Conservation (phyloP, 108 stramenopile species). For the Conticribra weissflogii region DNA sequence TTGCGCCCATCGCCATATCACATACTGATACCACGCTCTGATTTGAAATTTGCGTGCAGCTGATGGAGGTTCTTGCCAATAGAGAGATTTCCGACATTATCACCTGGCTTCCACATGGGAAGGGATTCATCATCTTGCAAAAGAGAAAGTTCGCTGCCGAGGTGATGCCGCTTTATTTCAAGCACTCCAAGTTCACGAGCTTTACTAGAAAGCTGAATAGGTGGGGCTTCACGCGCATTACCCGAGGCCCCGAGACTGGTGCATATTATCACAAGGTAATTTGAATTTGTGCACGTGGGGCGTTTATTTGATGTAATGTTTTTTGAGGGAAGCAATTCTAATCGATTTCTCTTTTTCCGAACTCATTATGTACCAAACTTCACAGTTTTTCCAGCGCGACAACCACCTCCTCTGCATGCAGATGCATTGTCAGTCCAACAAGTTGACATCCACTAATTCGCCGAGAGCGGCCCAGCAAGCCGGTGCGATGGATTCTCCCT, state of each 20-base stretch:
- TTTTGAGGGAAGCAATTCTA: not conserved
- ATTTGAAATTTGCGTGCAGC: slow-evolving; percentile 21
- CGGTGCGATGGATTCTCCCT: not conserved
- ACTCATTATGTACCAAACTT: not conserved
- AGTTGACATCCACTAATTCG: slow-evolving; percentile 25
- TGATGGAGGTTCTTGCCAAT: slow-evolving; percentile 63
- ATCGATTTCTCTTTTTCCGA: not conserved
- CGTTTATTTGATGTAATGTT: not conserved
- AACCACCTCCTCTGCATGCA: slow-evolving; percentile 52
- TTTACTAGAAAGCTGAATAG: slow-evolving; percentile 68
- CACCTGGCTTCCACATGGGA: slow-evolving; percentile 69
- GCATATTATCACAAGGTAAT: slow-evolving; percentile 66
- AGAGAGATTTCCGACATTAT: slow-evolving; percentile 55
- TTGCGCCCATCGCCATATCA: too few relatives aligned
- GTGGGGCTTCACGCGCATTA: slow-evolving; percentile 66
- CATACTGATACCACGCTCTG: too few relatives aligned
- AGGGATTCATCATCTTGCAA: slow-evolving; percentile 62
- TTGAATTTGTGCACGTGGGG: not conserved
- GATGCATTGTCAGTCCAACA: slow-evolving; percentile 58
- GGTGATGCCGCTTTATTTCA: slow-evolving; percentile 62
- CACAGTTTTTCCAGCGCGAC: slow-evolving; percentile 45
- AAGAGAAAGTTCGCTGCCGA: slow-evolving; percentile 60
- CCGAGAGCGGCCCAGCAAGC: slow-evolving; percentile 1
- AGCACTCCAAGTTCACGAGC: slow-evolving; percentile 54
- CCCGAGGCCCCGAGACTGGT: slow-evolving; percentile 65